phyloP scores from a whole-genome alignment of 495 filamentous ascomycete species.

The Podospora tetraspora region DNA sequence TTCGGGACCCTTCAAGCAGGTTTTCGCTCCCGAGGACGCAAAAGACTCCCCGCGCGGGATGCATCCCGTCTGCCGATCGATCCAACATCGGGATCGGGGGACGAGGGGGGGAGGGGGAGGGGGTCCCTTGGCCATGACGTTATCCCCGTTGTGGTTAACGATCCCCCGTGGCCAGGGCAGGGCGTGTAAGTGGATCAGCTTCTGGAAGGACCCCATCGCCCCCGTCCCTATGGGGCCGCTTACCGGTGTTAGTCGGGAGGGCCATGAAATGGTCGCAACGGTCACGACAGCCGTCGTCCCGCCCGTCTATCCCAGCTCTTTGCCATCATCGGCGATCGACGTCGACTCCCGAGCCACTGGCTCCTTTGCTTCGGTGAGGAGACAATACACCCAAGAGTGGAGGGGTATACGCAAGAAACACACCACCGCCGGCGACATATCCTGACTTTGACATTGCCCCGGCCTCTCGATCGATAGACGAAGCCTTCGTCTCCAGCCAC shows the following conservation, averaged over 20 bases:
- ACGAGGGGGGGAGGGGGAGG: too few relatives aligned
- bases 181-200: neutral
- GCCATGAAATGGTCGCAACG: neutral
- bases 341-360: neutral
- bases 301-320: neutral
- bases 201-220: neutral
- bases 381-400: too few relatives aligned
- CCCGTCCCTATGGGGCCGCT: neutral
- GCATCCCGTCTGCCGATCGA: neutral
- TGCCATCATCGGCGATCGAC: too few relatives aligned
- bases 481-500: neutral
- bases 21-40: neutral
- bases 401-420: neutral
- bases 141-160: neutral
- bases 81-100: neutral
- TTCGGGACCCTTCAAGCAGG: neutral
- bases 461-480: neutral
- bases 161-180: neutral
- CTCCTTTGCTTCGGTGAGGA: neutral
- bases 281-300: neutral
- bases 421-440: neutral
- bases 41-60: neutral
- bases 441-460: neutral
- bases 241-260: neutral
- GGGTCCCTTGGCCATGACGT: neutral